phyloP scores from a whole-genome alignment of 2,329 filamentous ascomycete genomes.

The Ceratocystis colombiana region DNA sequence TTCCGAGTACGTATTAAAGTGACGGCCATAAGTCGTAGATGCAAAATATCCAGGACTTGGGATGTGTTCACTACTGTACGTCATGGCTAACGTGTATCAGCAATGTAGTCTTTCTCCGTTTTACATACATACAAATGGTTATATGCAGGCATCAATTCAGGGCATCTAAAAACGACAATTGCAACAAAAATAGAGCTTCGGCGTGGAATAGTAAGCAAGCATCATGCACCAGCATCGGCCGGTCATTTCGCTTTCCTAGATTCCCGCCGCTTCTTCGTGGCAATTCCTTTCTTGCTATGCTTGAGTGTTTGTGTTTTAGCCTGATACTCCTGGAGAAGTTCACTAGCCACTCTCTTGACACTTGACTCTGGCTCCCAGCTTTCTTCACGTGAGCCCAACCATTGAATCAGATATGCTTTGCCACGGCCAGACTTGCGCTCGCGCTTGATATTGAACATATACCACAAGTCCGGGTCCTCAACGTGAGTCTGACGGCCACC shows the following conservation, averaged over 20 bases:
- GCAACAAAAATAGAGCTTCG: no score
- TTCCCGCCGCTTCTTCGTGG: background rate
- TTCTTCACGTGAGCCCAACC: slow-evolving; percentile 24
- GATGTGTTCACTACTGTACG: no score
- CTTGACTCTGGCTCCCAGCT: slow-evolving; percentile 21
- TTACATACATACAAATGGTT: no score
- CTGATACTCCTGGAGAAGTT: slow-evolving; percentile 17
- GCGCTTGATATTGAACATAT: slow-evolving; percentile 23
- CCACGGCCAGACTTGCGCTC: slow-evolving; percentile 13
- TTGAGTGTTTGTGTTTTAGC: background rate
- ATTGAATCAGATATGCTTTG: slow-evolving; percentile 18
- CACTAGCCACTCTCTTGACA: slow-evolving; percentile 14
- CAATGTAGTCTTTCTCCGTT: no score
- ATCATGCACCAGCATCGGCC: background rate
- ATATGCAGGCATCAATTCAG: no score
- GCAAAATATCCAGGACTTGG: no score
- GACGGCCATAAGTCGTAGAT: no score
- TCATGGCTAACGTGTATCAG: no score
- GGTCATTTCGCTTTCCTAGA: background rate
- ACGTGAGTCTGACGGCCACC: slow-evolving; percentile 21
- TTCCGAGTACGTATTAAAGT: no score
- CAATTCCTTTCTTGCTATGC: background rate
- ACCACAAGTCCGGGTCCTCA: slow-evolving; percentile 23
- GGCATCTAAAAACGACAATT: no score
- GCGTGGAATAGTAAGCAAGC: background rate